Evolutionary conservation across 495 filamentous ascomycete species (phyloP), one percentile per base, ranked within the genome.

Genomic region (Aspergillus sclerotiicarbonarius): DNA sequence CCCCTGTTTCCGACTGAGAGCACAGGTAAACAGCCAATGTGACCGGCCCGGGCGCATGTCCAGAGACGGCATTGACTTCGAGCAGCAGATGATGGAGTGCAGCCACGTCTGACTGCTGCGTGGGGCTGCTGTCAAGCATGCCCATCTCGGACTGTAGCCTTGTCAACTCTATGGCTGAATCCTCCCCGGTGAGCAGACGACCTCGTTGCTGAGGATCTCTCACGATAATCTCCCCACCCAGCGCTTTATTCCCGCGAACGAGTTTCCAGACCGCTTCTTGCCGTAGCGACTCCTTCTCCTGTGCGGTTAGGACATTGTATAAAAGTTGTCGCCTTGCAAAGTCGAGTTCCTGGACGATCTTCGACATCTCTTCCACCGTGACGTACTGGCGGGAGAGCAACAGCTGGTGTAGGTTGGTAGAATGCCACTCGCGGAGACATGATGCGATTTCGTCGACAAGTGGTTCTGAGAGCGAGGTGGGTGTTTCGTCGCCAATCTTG

Each of bases 391-490:
- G 81, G 41, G 82, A 83, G 12, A 99, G 82, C 2, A 98, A 78
- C n/a, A 97, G 76, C 71, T 96, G 92, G 71, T 98, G 95, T 44
- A 98, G 81, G 66, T 96, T 96, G 13, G 90, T 96, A 16, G 92
- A 94, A 71, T 99, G 92, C 94, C 94, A 99, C 78, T 99, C 94
- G 25, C 93, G 84, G 31, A 99, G 74, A 68, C 93, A 98, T 7
- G 91, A 96, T 16, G 92, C 92, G 67, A 98, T 97, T 68, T 99
- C 94, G 70, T 98, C 95, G 10, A 99, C 92, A 55, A 99, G 76
- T 3, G 94, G 94, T 69, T 99, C 94, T 21, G 89, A 83, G 12
- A 84, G 80, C 3, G 91, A 96, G 2, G 89, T 93, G 4, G 91
- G 88, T 0, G 91, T 96, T 76, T 98, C 94, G 61, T 98, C 94